These are phyloP conservation scores for Cystobasidiopsis lactophilus DNA, from an alignment of 768 basidiomycete genomes.

Conservation along the genomic window DNA sequence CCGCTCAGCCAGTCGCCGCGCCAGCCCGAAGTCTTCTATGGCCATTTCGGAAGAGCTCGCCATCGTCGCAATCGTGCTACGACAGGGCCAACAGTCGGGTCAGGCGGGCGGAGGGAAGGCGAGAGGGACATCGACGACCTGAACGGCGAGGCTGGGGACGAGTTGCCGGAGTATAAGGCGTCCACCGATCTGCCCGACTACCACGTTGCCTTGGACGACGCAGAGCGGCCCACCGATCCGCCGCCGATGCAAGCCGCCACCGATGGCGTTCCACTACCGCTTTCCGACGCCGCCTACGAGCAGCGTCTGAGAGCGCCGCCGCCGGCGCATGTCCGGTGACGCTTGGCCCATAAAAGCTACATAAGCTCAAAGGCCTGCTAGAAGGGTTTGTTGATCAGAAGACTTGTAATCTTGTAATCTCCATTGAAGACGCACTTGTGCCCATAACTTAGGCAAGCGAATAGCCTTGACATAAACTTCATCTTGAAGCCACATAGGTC, in stretches of 20 bases:
- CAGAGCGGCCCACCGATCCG: neutral
- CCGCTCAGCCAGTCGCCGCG: too few relatives aligned
- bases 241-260: neutral
- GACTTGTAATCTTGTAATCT: neutral
- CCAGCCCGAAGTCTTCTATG: too few relatives aligned
- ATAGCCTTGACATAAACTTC: neutral
- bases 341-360: too few relatives aligned
- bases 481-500: neutral
- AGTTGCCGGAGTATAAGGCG: neutral
- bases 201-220: neutral
- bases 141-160: neutral
- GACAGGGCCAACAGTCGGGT: neutral
- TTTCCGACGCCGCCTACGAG: neutral
- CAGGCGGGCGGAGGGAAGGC: neutral
- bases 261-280: too few relatives aligned
- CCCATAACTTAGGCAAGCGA: neutral
- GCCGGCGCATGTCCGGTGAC: neutral
- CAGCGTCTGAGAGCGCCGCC: neutral
- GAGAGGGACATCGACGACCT: neutral
- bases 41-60: too few relatives aligned
- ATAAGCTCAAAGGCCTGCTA: neutral
- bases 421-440: neutral
- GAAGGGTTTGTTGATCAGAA: neutral
- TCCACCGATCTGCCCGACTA: neutral
- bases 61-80: too few relatives aligned